Conservation (phyloP, 164 flowering plant genomes). For the Sextonia rubra region DNA sequence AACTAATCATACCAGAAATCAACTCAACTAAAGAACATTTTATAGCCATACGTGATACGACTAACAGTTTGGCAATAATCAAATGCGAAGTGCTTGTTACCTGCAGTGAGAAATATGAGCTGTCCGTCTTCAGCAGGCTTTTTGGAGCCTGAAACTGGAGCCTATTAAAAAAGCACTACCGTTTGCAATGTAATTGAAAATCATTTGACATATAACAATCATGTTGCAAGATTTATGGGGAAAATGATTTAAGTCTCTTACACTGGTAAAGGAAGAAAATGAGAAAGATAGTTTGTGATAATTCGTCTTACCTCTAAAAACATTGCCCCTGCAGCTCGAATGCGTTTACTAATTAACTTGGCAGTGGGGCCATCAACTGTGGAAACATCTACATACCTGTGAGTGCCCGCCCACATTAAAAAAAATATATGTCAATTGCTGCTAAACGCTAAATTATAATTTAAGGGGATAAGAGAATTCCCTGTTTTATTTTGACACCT, state of each 20-base stretch:
- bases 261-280: background rate
- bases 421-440: background rate
- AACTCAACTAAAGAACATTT: background rate
- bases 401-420: constrained; percentile 13
- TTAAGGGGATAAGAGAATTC: background rate
- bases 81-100: constrained; percentile 22
- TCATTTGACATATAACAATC: constrained; percentile 12
- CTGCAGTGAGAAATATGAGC: constrained; percentile 88
- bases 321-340: constrained; percentile 74
- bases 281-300: background rate
- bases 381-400: constrained; percentile 89
- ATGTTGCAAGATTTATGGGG: background rate
- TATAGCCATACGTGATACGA: background rate
- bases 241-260: background rate
- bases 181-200: constrained; percentile 14
- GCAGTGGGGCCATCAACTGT: constrained; percentile 86
- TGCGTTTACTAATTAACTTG: constrained; percentile 49
- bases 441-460: background rate
- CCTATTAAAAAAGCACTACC: constrained; percentile 41
- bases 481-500: background rate
- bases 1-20: background rate
- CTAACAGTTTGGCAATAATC: background rate
- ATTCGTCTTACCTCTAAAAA: constrained; percentile 66
- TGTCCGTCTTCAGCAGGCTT: constrained; percentile 98
- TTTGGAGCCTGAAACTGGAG: constrained; percentile 98